These are phyloP conservation scores for Hyaloscypha hepaticicola DNA, from an alignment of 495 filamentous ascomycete species.

Conservation along the genomic window DNA sequence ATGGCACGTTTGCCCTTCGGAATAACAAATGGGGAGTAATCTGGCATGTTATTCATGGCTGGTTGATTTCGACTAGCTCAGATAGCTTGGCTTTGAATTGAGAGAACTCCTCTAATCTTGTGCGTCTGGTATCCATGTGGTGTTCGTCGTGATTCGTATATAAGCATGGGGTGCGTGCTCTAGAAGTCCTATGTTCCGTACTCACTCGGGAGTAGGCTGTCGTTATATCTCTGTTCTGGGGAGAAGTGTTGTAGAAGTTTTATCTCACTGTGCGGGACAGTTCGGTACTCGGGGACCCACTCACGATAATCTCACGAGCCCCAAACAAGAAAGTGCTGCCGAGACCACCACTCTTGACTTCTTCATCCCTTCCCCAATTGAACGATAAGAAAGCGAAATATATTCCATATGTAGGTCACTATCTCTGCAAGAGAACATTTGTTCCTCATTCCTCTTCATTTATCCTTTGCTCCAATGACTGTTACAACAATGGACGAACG, in stretches of 20 bases:
- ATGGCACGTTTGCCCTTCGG: constrained; percentile 18
- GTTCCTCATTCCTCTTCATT: background rate
- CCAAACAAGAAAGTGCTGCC: constrained; percentile 16
- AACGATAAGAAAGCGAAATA: background rate
- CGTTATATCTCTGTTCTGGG: background rate
- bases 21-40: constrained; percentile 20
- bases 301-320: constrained; percentile 16
- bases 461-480: constrained; percentile 8
- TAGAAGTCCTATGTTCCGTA: background rate
- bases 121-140: background rate
- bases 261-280: background rate
- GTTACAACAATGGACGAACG: constrained; percentile 42
- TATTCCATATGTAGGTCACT: constrained; percentile 13
- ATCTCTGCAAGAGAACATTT: background rate
- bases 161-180: background rate
- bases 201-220: background rate
- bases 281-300: background rate
- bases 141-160: background rate
- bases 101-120: constrained; percentile 11
- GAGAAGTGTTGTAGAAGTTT: background rate
- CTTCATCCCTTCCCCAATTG: background rate
- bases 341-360: constrained; percentile 16
- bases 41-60: constrained; percentile 20
- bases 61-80: constrained; percentile 15
- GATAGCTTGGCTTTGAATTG: constrained; percentile 19